Evolutionary conservation across 352 stramenopile genomes (phyloP).

Genomic region (Pythium utonaiense): DNA sequence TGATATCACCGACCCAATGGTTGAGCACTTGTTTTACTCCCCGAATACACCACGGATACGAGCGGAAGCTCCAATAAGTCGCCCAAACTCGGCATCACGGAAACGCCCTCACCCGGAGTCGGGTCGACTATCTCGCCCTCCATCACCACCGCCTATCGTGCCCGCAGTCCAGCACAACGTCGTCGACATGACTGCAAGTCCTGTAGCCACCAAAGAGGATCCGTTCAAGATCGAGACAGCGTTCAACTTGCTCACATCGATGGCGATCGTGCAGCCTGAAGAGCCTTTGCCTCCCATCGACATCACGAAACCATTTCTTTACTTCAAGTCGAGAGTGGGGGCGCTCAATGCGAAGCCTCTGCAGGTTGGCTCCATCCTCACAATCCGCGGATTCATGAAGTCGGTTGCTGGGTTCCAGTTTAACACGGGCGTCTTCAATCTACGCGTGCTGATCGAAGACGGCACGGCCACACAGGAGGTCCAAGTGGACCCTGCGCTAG

Average conservation of each 20-base stretch:
- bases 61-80: neutral
- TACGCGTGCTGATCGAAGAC: slow-evolving; percentile 77
- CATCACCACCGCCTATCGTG: slow-evolving; percentile 12
- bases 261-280: neutral
- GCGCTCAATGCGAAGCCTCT: neutral
- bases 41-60: slow-evolving; percentile 48
- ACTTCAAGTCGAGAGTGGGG: slow-evolving; percentile 15
- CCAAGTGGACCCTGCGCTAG: slow-evolving; percentile 50
- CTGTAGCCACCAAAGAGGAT: neutral
- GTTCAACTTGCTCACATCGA: slow-evolving; percentile 1
- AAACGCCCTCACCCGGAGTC: slow-evolving; percentile 36
- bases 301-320: slow-evolving; percentile 24
- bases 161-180: slow-evolving; percentile 8
- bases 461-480: slow-evolving; percentile 55
- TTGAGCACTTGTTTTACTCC: slow-evolving; percentile 78
- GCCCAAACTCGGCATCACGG: neutral
- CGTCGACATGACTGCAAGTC: slow-evolving; percentile 30
- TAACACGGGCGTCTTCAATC: slow-evolving; percentile 58
- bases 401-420: slow-evolving; percentile 83
- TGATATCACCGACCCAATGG: slow-evolving; percentile 66
- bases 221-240: neutral
- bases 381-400: slow-evolving; percentile 72
- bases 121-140: neutral
- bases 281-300: neutral
- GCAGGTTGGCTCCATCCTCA: slow-evolving; percentile 8